A percentile compares a stretch with the other conserved stretches of the same genome.
phyloP scores from a whole-genome alignment of 2,329 filamentous ascomycete species.

The Zarea fungicola region DNA sequence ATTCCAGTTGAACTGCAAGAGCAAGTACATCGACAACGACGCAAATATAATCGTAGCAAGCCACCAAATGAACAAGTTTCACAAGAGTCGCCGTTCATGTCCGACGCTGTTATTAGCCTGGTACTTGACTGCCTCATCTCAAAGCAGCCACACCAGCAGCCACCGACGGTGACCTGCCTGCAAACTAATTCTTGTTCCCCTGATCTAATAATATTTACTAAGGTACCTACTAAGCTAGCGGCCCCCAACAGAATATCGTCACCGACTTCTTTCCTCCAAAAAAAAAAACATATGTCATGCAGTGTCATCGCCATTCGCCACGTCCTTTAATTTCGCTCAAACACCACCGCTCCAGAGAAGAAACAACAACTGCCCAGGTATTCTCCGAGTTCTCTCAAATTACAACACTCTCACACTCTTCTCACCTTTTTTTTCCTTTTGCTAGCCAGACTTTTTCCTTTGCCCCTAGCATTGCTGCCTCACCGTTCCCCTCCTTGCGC shows the following conservation, averaged over 20 bases:
- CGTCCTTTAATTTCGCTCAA: background rate
- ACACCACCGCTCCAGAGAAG: background rate
- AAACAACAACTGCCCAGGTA: background rate
- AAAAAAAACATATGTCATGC: conserved; percentile 2
- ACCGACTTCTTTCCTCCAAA: conserved; percentile 8
- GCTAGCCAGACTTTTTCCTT: background rate
- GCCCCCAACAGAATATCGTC: conserved; percentile 12
- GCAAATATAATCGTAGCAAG: too few species aligned
- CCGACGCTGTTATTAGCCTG: too few species aligned
- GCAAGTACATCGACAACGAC: too few species aligned
- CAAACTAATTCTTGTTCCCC: too few species aligned
- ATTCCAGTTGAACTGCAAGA: too few species aligned
- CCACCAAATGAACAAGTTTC: too few species aligned
- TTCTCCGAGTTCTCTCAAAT: too few species aligned
- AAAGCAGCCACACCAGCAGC: too few species aligned
- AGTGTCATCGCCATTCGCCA: conserved; percentile 9
- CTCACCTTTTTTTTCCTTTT: background rate
- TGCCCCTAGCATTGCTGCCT: conserved; percentile 8
- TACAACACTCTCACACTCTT: background rate
- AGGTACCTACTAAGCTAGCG: too few species aligned
- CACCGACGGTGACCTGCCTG: too few species aligned
- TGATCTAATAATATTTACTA: background rate
- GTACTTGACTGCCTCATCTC: too few species aligned
- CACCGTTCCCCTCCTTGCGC: conserved; percentile 7
- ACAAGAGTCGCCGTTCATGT: too few species aligned